These are phyloP conservation scores for Fragaria vesca DNA, from an alignment of 306 rosid genomes.

Conservation along the genomic window DNA sequence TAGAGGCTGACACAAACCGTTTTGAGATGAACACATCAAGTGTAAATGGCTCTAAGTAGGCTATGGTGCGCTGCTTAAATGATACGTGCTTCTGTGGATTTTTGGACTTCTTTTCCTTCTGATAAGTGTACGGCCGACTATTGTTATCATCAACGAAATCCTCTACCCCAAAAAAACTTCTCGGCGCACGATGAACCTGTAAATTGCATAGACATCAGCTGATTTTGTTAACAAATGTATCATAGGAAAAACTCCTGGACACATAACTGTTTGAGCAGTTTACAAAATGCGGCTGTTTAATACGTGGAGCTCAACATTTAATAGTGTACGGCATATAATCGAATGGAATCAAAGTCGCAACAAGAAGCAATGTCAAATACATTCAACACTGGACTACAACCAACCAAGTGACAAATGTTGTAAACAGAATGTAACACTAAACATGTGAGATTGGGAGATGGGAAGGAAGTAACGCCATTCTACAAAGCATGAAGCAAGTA, in stretches of 20 bases:
- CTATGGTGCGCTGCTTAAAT: conserved; percentile 82
- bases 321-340: not conserved
- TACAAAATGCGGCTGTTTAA: not conserved
- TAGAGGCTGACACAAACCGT: conserved; percentile 86
- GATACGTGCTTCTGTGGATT: conserved; percentile 83
- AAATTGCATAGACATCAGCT: conserved; percentile 12
- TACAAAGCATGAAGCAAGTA: not conserved
- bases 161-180: conserved; percentile 95
- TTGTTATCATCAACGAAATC: conserved; percentile 83
- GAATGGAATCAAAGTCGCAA: not conserved
- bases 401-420: not conserved
- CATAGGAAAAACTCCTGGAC: not conserved
- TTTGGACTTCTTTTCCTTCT: conserved; percentile 82
- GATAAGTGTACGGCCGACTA: conserved; percentile 85
- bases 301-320: not conserved
- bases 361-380: not conserved
- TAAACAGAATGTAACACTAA: not conserved
- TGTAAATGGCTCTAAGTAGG: conserved; percentile 93
- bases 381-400: not conserved
- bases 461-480: not conserved
- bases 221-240: not conserved
- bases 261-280: not conserved
- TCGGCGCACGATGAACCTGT: conserved; percentile 63
- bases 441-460: not conserved
- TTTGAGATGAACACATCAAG: conserved; percentile 93